Evolutionary conservation across 2,329 filamentous ascomycete species (phyloP), one percentile per base, ranked within the genome.

Genomic region (Colletotrichum tropicicola): DNA sequence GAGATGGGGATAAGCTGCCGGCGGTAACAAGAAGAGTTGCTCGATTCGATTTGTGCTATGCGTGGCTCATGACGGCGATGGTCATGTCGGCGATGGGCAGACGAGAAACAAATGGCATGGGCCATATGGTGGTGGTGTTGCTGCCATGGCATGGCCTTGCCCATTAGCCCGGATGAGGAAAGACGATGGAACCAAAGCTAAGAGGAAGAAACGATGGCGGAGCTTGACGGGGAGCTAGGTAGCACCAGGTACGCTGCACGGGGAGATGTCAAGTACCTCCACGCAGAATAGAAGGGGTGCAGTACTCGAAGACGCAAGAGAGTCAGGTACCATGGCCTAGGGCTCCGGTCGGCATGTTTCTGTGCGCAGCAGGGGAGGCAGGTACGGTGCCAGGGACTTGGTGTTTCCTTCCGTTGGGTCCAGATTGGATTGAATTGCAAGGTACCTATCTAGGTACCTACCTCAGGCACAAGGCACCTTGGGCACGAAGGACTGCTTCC

Each of bases 151-250:
- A 30, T 51, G 44, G 32, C 55, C 39, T 28, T 45, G 30, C 27
- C 39, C 53, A 47, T 60, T 60, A 51, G 32, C 37, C 53, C 59
- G 47, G 39, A 53, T 48, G 55, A 41, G 48, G 48, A 53, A 45
- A 54, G 41, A 58, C 15, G 12, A 27, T 32, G 37, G 35, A 53
- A 21, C 61, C 35, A 30, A 43, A 60, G 41, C 37, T 43, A 21
- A 32, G 55, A 52, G 19, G 39, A 55, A 55, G 48, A 60, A 55
- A 65, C 41, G 21, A 49, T 17, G 45, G 61, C 49, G 47, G 48
- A 60, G 56, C 41, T 44, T 27, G 45, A 63, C 25, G 19, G 21
- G 35, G 19, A 37, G 13, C 12, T 39, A 23, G 43, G 44, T 54
- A 45, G 21, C 41, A 47, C n/a, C 6, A 15, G 28, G 48, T 55